Percentiles rank a stretch among this genome's conserved stretches.
phyloP scores from a whole-genome alignment of 768 basidiomycete genomes.

The Suillus cothurnatus region DNA sequence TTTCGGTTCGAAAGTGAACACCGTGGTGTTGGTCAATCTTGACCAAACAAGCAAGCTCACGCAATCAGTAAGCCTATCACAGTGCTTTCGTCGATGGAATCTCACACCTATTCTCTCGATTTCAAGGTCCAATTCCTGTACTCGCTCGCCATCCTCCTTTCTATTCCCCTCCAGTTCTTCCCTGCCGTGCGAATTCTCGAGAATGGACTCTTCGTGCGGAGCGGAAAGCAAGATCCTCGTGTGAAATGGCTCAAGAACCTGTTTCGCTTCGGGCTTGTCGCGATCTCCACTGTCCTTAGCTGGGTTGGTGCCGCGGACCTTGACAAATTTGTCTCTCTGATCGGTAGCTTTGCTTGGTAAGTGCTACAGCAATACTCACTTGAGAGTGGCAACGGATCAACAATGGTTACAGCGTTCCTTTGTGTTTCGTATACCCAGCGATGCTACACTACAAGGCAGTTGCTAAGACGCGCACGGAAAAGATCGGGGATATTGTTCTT shows the following conservation, averaged over 20 bases:
- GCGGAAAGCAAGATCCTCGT: slow-evolving; percentile 76
- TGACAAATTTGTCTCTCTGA: slow-evolving; percentile 93
- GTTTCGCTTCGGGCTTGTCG: slow-evolving; percentile 75
- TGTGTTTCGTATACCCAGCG: slow-evolving; percentile 93
- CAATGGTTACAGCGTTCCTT: slow-evolving; percentile 64
- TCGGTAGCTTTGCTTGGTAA: slow-evolving; percentile 94
- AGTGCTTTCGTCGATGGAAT: not conserved
- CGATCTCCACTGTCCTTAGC: slow-evolving; percentile 80
- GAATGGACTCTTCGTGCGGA: slow-evolving; percentile 87
- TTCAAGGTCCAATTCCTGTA: slow-evolving; percentile 80
- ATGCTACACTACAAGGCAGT: slow-evolving; percentile 91
- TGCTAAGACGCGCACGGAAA: slow-evolving; percentile 68
- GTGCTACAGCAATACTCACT: slow-evolving; percentile 26
- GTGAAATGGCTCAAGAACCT: slow-evolving; percentile 98
- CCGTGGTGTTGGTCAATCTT: slow-evolving; percentile 94
- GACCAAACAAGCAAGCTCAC: slow-evolving; percentile 83
- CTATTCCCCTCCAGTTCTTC: slow-evolving; percentile 95
- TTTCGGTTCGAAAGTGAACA: slow-evolving; percentile 85
- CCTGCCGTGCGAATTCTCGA: slow-evolving; percentile 97
- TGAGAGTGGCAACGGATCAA: slow-evolving; percentile 12
- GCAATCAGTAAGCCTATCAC: slow-evolving; percentile 64
- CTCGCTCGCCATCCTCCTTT: slow-evolving; percentile 90
- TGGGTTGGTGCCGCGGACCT: slow-evolving; percentile 85
- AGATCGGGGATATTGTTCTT: slow-evolving; percentile 67
- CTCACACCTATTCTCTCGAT: slow-evolving; percentile 3